A percentile compares a stretch with the other conserved stretches of the same genome.
Conservation (phyloP, 306 rosid genomes). For the Vicia sativa region DNA sequence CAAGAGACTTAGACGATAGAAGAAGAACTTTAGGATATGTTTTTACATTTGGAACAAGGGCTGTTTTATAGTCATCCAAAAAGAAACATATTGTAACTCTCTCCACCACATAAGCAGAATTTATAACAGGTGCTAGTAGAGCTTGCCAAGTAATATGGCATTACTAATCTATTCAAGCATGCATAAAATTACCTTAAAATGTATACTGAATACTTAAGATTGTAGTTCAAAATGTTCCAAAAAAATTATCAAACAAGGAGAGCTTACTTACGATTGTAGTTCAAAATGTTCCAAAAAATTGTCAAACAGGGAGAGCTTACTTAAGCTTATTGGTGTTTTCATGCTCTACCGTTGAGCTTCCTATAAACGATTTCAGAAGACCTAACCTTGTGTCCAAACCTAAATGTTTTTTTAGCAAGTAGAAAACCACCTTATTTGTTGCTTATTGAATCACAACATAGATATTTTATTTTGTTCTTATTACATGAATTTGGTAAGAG, state of each 20-base stretch:
- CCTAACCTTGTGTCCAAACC: too few relatives aligned
- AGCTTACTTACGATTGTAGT: not conserved
- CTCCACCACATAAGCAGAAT: too few relatives aligned
- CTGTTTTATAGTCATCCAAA: too few relatives aligned
- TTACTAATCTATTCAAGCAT: not conserved
- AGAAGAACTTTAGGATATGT: too few relatives aligned
- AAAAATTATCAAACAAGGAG: not conserved
- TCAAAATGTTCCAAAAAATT: not conserved
- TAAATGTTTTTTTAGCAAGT: not conserved
- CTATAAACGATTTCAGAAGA: not conserved
- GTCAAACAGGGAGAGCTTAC: not conserved
- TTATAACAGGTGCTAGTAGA: too few relatives aligned
- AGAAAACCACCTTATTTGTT: slow-evolving; percentile 6
- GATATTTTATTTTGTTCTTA: slow-evolving; percentile 35
- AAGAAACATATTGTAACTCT: too few relatives aligned
- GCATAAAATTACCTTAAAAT: not conserved
- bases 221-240: not conserved
- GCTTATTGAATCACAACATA: slow-evolving; percentile 39
- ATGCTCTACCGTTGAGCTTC: not conserved
- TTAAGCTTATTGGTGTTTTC: not conserved
- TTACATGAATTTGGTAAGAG: slow-evolving; percentile 44
- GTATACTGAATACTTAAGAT: not conserved
- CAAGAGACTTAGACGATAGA: too few relatives aligned
- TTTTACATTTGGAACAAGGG: too few relatives aligned
- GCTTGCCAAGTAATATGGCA: too few relatives aligned